These are phyloP conservation scores for Plasmodium chabaudi DNA, from an alignment of 169 alveolate genomes.

Conservation along the genomic window DNA sequence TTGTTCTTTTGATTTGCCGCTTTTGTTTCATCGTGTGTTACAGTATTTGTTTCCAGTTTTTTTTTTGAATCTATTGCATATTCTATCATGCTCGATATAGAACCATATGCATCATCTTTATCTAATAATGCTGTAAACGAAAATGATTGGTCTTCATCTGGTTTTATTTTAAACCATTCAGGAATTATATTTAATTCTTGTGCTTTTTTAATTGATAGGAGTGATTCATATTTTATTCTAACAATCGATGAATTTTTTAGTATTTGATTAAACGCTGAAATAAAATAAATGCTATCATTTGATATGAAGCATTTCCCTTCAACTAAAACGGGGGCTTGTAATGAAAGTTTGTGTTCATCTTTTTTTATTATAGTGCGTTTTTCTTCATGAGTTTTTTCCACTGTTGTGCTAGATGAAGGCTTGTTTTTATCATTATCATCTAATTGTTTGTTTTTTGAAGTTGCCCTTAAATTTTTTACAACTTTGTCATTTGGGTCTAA, in stretches of 20 bases:
- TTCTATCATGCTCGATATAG: slow-evolving; percentile 26
- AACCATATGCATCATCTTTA: slow-evolving; percentile 23
- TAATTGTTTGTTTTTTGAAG: too few species aligned
- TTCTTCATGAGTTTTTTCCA: too few species aligned
- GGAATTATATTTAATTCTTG: slow-evolving; percentile 22
- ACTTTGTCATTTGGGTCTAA: too few species aligned
- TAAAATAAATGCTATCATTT: not conserved
- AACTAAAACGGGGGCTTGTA: not conserved
- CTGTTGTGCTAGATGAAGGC: too few species aligned
- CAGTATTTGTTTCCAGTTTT: not conserved
- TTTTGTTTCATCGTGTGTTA: not conserved
- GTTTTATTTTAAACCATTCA: slow-evolving; percentile 16
- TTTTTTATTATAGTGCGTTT: too few species aligned
- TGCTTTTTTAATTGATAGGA: slow-evolving; percentile 13
- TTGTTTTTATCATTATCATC: too few species aligned
- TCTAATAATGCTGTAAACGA: slow-evolving; percentile 40
- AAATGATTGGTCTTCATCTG: slow-evolving; percentile 18
- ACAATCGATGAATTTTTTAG: slow-evolving; percentile 27
- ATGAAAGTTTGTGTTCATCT: too few species aligned
- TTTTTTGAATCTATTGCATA: slow-evolving; percentile 4
- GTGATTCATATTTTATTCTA: slow-evolving; percentile 15
- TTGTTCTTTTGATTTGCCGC: not conserved
- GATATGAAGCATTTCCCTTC: not conserved
- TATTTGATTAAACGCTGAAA: slow-evolving; percentile 30
- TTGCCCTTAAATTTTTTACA: too few species aligned